Evolutionary conservation across 1,139 yeast species (phyloP).

Genomic region (Scheffersomyces segobiensis): DNA sequence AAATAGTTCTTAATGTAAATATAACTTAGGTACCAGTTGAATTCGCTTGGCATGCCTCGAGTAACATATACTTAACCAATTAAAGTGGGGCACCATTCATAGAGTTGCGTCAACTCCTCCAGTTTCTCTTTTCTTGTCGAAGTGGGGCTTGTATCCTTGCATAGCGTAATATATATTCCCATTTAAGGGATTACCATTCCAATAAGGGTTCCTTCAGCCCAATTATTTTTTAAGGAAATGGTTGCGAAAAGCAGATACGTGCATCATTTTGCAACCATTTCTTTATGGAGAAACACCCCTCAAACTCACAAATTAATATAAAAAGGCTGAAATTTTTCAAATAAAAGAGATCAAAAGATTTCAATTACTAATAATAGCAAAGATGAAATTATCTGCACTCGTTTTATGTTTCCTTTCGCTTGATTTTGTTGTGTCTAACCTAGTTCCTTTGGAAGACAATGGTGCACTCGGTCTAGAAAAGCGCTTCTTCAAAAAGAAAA

Average conservation of each 20-base stretch:
- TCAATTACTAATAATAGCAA: not conserved
- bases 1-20: not conserved
- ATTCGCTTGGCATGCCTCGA: not conserved
- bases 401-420: not conserved
- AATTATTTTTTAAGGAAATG: not conserved
- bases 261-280: slow-evolving; percentile 1
- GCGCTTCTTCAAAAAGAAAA: not conserved
- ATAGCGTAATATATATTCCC: not conserved
- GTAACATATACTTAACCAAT: not conserved
- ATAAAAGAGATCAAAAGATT: not conserved
- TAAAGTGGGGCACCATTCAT: not conserved
- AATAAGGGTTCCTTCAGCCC: not conserved
- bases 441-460: not conserved
- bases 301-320: too few species aligned
- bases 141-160: not conserved
- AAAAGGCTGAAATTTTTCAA: not conserved
- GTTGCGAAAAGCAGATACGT: not conserved
- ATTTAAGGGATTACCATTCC: not conserved
- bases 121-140: not conserved
- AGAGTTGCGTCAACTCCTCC: not conserved
- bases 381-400: not conserved
- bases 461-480: not conserved
- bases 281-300: not conserved
- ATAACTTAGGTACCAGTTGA: not conserved
- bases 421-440: not conserved